A percentile compares a stretch with the other conserved stretches of the same genome.
Conservation (phyloP, 2,329 filamentous ascomycete genomes). For the Trichophyton rubrum region DNA sequence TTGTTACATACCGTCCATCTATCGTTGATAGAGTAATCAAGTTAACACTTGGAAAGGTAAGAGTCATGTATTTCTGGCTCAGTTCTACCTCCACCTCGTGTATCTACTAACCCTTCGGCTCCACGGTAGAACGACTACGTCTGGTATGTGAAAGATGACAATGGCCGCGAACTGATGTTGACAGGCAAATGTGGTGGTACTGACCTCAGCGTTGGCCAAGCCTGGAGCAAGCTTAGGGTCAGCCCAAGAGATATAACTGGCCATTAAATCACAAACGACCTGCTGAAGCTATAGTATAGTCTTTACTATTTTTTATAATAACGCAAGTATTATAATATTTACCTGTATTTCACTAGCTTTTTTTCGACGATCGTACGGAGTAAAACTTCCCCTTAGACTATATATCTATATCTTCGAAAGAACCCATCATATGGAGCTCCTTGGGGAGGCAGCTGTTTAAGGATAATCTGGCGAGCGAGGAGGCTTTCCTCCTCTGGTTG, state of each 20-base stretch:
- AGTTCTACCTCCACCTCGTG: too few species aligned
- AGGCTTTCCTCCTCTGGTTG: not conserved
- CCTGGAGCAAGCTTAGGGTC: constrained; percentile 1
- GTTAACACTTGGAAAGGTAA: constrained; percentile 42
- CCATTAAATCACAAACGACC: too few species aligned
- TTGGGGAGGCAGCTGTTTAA: too few species aligned
- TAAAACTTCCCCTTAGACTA: too few species aligned
- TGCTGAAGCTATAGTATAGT: too few species aligned
- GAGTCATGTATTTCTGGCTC: not conserved
- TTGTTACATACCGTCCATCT: too few species aligned
- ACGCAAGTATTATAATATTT: too few species aligned
- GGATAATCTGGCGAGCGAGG: not conserved
- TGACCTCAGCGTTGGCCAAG: constrained; percentile 3
- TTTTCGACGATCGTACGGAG: too few species aligned
- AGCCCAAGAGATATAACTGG: not conserved
- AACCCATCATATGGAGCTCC: not conserved
- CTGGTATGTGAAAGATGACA: constrained; percentile 5
- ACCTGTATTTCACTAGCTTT: too few species aligned
- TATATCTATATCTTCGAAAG: not conserved
- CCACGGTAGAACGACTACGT: constrained; percentile 3
- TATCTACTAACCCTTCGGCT: not conserved
- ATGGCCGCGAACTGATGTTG: constrained; percentile 5
- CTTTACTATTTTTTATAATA: too few species aligned
- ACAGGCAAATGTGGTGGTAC: not conserved
- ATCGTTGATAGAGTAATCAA: constrained; percentile 20